A percentile compares a stretch with the other conserved stretches of the same genome.
These are phyloP conservation scores for Paralagenidium karlingii DNA, from an alignment of 352 stramenopile species.

Conservation along the genomic window DNA sequence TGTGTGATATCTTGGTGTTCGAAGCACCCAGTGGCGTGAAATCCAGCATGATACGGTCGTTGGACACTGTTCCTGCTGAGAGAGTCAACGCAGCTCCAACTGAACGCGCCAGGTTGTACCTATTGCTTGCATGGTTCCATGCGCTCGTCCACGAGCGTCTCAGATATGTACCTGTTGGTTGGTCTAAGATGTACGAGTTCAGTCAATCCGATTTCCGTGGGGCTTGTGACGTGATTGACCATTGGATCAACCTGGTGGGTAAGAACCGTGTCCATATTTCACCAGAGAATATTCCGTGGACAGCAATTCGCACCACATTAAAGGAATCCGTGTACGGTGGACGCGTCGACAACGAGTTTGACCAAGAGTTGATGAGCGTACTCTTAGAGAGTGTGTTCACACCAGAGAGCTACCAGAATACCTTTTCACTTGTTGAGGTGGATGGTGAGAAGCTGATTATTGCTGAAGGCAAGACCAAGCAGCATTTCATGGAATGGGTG, in stretches of 20 bases:
- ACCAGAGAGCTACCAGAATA: conserved; percentile 88
- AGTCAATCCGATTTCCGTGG: conserved; percentile 96
- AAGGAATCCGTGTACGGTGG: conserved; percentile 97
- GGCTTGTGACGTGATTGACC: conserved; percentile 96
- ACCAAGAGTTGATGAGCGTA: conserved; percentile 92
- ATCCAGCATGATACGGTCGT: conserved; percentile 92
- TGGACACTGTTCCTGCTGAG: conserved; percentile 86
- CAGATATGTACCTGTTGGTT: conserved; percentile 96
- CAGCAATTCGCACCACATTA: conserved; percentile 93
- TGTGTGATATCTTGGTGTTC: conserved; percentile 96
- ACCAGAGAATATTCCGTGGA: conserved; percentile 97
- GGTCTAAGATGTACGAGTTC: conserved; percentile 99
- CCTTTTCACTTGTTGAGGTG: conserved; percentile 40
- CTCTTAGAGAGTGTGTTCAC: conserved; percentile 92
- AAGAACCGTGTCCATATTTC: conserved; percentile 80
- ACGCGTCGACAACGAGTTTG: conserved; percentile 93
- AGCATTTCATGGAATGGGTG: conserved; percentile 88
- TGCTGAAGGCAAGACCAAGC: conserved; percentile 83
- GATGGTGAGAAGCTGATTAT: conserved; percentile 50
- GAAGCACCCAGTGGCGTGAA: conserved; percentile 97
- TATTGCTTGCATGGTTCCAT: conserved; percentile 97
- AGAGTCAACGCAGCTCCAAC: conserved; percentile 83
- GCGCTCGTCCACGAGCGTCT: conserved; percentile 97
- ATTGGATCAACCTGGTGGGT: conserved; percentile 87
- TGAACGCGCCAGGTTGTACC: conserved; percentile 89